phyloP scores from a whole-genome alignment of 495 filamentous ascomycete genomes.

The Sordaria brevicollis region DNA sequence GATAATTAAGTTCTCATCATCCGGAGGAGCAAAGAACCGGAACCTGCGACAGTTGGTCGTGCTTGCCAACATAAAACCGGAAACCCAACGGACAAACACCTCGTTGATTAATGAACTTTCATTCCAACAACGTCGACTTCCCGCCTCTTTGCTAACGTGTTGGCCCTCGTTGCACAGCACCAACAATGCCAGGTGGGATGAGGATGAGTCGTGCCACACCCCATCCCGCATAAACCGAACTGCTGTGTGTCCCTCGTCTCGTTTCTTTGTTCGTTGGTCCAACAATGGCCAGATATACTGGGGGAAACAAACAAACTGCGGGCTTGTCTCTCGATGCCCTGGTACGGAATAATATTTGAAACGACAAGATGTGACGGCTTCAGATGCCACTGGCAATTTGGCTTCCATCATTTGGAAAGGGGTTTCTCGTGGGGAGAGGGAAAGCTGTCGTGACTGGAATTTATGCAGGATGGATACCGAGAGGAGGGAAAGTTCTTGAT shows the following conservation, averaged over 20 bases:
- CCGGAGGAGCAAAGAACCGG: not conserved
- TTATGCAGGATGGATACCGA: too few relatives aligned
- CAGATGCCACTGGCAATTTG: too few relatives aligned
- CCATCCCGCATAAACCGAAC: not conserved
- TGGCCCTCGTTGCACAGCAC: not conserved
- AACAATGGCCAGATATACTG: too few relatives aligned
- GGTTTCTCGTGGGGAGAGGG: too few relatives aligned
- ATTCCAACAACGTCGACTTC: not conserved
- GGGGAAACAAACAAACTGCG: too few relatives aligned
- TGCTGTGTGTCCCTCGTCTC: not conserved
- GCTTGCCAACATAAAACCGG: not conserved
- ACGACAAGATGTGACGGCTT: too few relatives aligned
- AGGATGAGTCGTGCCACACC: not conserved
- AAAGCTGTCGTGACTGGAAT: too few relatives aligned
- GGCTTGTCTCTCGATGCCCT: too few relatives aligned
- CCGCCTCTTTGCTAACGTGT: not conserved
- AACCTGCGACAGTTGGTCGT: not conserved
- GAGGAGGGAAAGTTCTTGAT: too few relatives aligned
- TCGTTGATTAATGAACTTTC: not conserved
- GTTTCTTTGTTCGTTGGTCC: not conserved
- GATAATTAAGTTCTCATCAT: not conserved
- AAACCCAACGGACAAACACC: not conserved
- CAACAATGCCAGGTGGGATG: not conserved
- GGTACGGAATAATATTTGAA: too few relatives aligned
- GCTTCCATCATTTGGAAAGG: too few relatives aligned